Conservation (phyloP, 345 rosid species). For the Melaleuca alternifolia region DNA sequence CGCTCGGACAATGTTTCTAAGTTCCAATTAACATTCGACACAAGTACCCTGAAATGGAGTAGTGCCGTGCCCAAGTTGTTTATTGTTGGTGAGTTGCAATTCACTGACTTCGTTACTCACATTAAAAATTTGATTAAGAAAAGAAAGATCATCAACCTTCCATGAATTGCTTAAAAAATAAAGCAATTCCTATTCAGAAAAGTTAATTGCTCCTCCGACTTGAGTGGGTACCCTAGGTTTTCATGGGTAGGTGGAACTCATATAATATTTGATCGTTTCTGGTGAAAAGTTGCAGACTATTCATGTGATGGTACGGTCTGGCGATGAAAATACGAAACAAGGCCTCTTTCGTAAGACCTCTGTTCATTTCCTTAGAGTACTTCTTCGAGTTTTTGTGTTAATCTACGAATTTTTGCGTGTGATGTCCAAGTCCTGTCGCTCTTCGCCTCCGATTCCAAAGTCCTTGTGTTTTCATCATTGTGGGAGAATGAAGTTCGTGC, state of each 20-base stretch:
- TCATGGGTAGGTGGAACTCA: not conserved
- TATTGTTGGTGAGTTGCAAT: not conserved
- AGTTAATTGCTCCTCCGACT: not conserved
- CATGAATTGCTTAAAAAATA: not conserved
- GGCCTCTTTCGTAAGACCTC: not conserved
- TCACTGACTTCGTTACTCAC: not conserved
- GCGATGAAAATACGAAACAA: not conserved
- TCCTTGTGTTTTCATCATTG: not conserved
- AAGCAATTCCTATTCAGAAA: not conserved
- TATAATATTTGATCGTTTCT: not conserved
- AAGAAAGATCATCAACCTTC: not conserved
- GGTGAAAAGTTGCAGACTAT: not conserved
- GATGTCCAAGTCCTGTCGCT: not conserved
- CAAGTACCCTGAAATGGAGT: not conserved
- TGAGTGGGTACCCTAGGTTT: not conserved
- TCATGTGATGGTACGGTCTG: not conserved
- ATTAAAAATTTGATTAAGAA: not conserved
- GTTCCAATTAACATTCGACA: not conserved
- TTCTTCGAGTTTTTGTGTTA: too few species aligned
- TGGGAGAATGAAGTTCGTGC: not conserved
- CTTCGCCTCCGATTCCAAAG: not conserved
- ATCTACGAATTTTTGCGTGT: not conserved
- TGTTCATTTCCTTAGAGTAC: not conserved
- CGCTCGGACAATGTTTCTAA: not conserved
- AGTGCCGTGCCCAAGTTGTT: not conserved